Evolutionary conservation across 805 yeast species (phyloP), one percentile per base, ranked within the genome.

Genomic region (Trichomonascus vanleenenianus): DNA sequence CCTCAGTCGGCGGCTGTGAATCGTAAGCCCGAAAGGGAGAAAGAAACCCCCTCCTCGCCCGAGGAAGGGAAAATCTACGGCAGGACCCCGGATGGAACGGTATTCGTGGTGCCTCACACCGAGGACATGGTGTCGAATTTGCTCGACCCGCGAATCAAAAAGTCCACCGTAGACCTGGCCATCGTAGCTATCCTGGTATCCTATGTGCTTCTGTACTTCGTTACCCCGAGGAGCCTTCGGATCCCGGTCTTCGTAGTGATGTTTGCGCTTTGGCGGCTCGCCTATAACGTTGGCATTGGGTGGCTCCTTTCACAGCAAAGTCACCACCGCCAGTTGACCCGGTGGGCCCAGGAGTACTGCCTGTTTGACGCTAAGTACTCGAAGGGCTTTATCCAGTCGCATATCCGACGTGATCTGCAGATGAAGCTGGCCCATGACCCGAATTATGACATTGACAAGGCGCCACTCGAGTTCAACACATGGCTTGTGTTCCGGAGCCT

Each of bases 271-370:
- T 85, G 95, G 91, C 73, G 95, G 56, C 59, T 79, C 36, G 71
- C 79, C 20, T 85, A 85, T 64, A 86, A 85, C 59, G 69, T 78
- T 25, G 95, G 95, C n/a, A 82, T 85, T 50, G 95, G 95, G 31
- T 68, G 71, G 50, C 60, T 85, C 18, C 68, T 85, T 30, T 74
- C 76, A 51, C 71, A 72, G 48, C 95, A 85, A 61, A 81, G 89
- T 6, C 75, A 79, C 43, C 62, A 74, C 52, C 71, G 72, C 48
- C 56, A 67, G 10, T 62, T 83, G 48, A 81, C 81, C 14, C 61
- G 70, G 11, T 74, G 75, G 74, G 73, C 82, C 27, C 64, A 62
- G 39, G 57, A 65, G 4, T 59, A 63, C 46, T 54, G 66, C n/a
- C 53, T 81, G n/a, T 79, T 81, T 56, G 64, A 67, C 37, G 38